phyloP scores from a whole-genome alignment of 129 eudicot genomes.

The Flaveria robusta region DNA sequence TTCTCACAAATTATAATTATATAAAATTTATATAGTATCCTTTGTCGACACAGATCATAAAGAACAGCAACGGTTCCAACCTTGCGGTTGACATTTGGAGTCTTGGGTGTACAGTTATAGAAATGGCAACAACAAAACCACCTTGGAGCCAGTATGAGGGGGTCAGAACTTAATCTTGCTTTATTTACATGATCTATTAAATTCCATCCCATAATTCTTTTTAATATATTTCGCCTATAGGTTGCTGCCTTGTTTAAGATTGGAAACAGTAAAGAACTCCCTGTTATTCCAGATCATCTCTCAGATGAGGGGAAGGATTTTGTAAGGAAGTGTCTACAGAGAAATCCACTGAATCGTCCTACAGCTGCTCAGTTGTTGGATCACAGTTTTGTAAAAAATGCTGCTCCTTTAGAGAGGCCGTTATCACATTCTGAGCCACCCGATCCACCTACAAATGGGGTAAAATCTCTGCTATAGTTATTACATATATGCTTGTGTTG shows the following conservation, averaged over 20 bases:
- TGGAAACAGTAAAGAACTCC: slow-evolving; percentile 92
- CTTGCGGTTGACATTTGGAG: slow-evolving; percentile 99
- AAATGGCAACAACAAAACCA: slow-evolving; percentile 98
- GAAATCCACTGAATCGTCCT: slow-evolving; percentile 75
- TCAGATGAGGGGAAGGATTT: slow-evolving; percentile 91
- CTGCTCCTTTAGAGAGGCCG: slow-evolving; percentile 62
- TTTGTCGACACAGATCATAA: slow-evolving; percentile 62
- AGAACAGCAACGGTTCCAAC: slow-evolving; percentile 69
- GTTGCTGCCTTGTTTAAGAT: slow-evolving; percentile 96
- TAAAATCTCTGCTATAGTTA: slow-evolving; percentile 46
- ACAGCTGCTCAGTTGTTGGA: slow-evolving; percentile 79
- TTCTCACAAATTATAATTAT: background rate
- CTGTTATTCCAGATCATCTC: slow-evolving; percentile 77
- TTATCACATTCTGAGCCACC: slow-evolving; percentile 47
- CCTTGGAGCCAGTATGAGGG: slow-evolving; percentile 99
- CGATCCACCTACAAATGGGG: slow-evolving; percentile 61
- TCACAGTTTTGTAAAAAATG: slow-evolving; percentile 78
- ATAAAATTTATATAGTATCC: background rate
- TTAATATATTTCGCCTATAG: slow-evolving; percentile 43
- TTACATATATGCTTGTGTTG: background rate
- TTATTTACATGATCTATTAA: background rate
- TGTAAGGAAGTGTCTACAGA: slow-evolving; percentile 77
- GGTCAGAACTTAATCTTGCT: slow-evolving; percentile 50
- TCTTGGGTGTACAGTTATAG: slow-evolving; percentile 96
- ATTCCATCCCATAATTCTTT: slow-evolving; percentile 3